phyloP scores from a whole-genome alignment of 2,329 filamentous ascomycete genomes.

The Xenosphaeropsis pyriputrescens region DNA sequence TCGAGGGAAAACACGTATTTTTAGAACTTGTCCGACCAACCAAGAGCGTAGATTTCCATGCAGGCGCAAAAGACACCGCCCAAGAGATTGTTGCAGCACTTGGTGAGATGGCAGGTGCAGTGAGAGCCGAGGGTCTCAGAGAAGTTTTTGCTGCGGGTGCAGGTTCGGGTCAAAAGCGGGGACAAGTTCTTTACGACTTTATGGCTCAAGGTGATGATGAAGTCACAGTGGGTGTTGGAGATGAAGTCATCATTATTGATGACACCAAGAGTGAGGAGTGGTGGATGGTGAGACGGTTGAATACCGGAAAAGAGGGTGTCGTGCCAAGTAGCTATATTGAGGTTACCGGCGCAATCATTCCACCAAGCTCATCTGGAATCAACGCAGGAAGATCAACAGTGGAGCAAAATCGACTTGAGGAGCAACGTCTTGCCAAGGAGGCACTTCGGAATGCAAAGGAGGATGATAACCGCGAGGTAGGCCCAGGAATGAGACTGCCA shows the following conservation, averaged over 20 bases:
- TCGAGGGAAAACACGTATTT: constrained; percentile 96
- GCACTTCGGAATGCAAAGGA: constrained; percentile 49
- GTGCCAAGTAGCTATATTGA: constrained; percentile 96
- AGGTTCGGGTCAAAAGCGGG: constrained; percentile 60
- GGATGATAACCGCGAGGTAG: constrained; percentile 56
- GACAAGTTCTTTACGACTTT: constrained; percentile 85
- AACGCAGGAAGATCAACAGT: constrained; percentile 52
- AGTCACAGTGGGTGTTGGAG: constrained; percentile 77
- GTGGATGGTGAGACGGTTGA: constrained; percentile 88
- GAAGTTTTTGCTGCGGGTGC: constrained; percentile 76
- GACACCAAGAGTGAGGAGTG: constrained; percentile 91
- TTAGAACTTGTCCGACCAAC: constrained; percentile 83
- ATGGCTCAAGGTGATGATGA: constrained; percentile 94
- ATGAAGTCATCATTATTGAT: constrained; percentile 84
- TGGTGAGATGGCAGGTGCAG: constrained; percentile 77
- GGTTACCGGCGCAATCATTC: constrained; percentile 52
- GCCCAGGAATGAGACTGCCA: constrained; percentile 60
- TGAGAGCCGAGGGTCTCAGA: constrained; percentile 66
- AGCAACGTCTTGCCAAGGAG: constrained; percentile 71
- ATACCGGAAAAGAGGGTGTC: constrained; percentile 88
- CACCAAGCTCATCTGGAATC: constrained; percentile 35
- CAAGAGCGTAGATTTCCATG: constrained; percentile 93
- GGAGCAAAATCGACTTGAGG: constrained; percentile 66
- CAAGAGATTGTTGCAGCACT: constrained; percentile 81
- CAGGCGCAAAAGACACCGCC: constrained; percentile 91